phyloP scores from a whole-genome alignment of 2,329 filamentous ascomycete species.

The Rhexocercosporidium sp. region DNA sequence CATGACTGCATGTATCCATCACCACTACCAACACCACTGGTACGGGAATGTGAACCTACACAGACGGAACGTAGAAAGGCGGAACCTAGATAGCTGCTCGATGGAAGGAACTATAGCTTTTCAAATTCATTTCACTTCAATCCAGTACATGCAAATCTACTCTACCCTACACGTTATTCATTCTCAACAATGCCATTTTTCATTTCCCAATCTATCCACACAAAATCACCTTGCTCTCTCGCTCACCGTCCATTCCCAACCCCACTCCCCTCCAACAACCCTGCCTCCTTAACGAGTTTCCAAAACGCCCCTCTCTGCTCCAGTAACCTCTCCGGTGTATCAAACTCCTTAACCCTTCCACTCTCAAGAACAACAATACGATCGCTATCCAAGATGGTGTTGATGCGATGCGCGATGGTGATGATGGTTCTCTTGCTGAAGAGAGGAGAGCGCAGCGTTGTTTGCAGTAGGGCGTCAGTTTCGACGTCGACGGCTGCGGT shows the following conservation, averaged over 20 bases:
- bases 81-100: no score
- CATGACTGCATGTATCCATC: no score
- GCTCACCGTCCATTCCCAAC: not conserved
- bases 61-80: no score
- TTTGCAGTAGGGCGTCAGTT: conserved; percentile 70
- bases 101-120: no score
- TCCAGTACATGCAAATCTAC: no score
- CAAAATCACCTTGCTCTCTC: not conserved
- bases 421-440: conserved; percentile 96
- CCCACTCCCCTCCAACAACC: conserved; percentile 54
- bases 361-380: conserved; percentile 92
- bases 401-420: conserved; percentile 97
- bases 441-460: conserved; percentile 64
- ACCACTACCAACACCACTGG: no score
- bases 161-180: no score
- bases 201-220: no score
- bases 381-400: conserved; percentile 90
- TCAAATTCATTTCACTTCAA: no score
- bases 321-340: conserved; percentile 80
- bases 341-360: conserved; percentile 90
- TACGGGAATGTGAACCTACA: no score
- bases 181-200: no score
- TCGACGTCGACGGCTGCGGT: conserved; percentile 77
- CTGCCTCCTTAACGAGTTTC: conserved; percentile 89
- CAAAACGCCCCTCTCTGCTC: conserved; percentile 81